Evolutionary conservation across 371 early-diverging fungal species (phyloP), one percentile per base, ranked within the genome.

Genomic region (Saksenaea oblongispora): DNA sequence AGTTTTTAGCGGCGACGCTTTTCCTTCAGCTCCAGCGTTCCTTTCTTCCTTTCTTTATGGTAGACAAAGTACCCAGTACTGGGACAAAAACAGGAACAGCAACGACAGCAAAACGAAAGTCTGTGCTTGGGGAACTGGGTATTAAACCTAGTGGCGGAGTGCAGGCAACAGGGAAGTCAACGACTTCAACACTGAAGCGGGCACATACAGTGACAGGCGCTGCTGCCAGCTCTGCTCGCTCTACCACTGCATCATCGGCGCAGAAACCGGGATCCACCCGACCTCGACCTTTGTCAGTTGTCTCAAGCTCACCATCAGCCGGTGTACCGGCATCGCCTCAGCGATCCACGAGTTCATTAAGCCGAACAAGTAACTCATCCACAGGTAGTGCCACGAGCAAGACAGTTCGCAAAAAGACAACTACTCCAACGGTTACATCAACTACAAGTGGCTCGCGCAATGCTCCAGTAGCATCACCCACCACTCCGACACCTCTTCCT

Each of bases 111-210:
- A 75, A 74, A 56, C 70, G 76, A 39, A 72, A 66, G 27, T 76
- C 79, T 0, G 58, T 73, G 18, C 57, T 79, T 14, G 66, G 71
- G 14, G 79, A 79, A 5, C 63, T 79, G 15, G 79, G 79, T 17
- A 79, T 79, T 26, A 71, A 75, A 39, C 59, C 79, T 17, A 63
- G 63, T 0, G 66, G 55, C 13, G 24, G 69, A 10, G 59, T 60
- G 24, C 26, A 65, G 31, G 54, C 66, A 10, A 37, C 62, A 51
- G 41, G 62, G 26, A 57, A 72, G 11, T 27, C 69, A 9, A 41
- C 71, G 7, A 65, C 59, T 5, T 35, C 72, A 14, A 24, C 67
- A 22, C 62, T 37, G 64, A 63, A 44, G n/a, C 66, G 8, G 60
- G 65, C 34, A 56, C 67, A 41, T 41, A 55, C 59, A 24, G 59